Base-by-base conservation (phyloP, 2,329 filamentous ascomycete species). In the Dendrostoma leiphaemia region DNA sequence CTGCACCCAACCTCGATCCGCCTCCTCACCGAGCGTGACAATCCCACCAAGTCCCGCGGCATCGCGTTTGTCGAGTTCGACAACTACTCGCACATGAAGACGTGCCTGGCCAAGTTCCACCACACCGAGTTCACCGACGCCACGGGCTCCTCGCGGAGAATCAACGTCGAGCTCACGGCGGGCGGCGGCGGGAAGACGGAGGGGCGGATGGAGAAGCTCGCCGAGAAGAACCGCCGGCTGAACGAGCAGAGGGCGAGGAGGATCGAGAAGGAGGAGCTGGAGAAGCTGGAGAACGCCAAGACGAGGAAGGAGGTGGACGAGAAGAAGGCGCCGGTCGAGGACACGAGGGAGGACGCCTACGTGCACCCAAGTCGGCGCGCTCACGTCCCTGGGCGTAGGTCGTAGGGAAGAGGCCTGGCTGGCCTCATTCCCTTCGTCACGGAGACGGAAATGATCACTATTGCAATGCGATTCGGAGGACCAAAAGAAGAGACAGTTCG, bases 111-210 rank as follows among this genome's bases (percentile, higher is more conserved):
- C 71, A 84, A 91, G 60, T 93, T 93, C 73, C 92, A 97, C 73
- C 92, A 97, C 74, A 88, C 84, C 56, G 80, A 80, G 60, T 95
- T 97, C 67, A 71, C 77, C 67, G 77, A 85, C 71, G 74, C 77
- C 59, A 58, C 71, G 15, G 53, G 53, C 49, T 68, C 75, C 15
- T 74, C 85, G 48, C 79, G 93, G 63, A 89, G 86, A 72, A 95
- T 97, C 65, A 97, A 96, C 67, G 89, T 97, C 24, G 93, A 97
- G 74, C 74, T 97, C 61, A 96, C 91, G 81, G 92, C 89, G 56
- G 92, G 92, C 48, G 93, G 93, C 57, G 87, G 86, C 58, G 95
- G 91, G 69, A 95, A 91, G 69, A 90, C 84, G 43, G 79, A 85
- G 60, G 74, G 79, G 53, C 80, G 93, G 60, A 84, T 82, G 66